Evolutionary conservation across 176 grass and related monocot genomes (phyloP), one percentile per base, ranked within the genome.

Genomic region (Cenchrus purpureus): DNA sequence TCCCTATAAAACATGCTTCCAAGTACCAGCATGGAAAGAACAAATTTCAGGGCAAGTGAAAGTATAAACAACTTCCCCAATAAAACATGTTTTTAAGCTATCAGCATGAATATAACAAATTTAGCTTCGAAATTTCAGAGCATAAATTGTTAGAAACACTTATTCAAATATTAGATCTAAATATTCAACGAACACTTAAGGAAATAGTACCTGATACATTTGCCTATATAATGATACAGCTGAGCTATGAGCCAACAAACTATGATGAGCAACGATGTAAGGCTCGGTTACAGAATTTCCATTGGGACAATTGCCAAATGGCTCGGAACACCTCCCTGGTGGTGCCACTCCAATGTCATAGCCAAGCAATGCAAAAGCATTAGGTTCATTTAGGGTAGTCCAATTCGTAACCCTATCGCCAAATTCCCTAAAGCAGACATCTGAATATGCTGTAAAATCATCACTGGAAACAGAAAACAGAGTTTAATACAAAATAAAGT

Each of bases 351-450:
- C 89, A 15, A 6, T 22, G 12, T 91, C 85, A 58, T 84, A 91
- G 50, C 45, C 32, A 65, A 60, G 62, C 13, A 84, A 11, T 16
- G 71, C 56, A 20, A 66, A 31, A 8, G 83, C 69, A 42, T 91
- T 88, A 45, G 89, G 85, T 58, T 91, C 85, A 12, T 66, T 83
- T 13, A 91, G 34, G 68, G 85, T 81, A 12, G 85, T 88, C 89
- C 89, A 91, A 40, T 78, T 12, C 10, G 68, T 71, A 56, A 91
- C 85, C 42, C 89, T 84, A 49, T 88, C 89, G 0, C 89, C 85
- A 44, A 91, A 91, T 71, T 91, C 78, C 66, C 77, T 87, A 73
- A 91, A 91, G 81, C 89, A 88, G 17, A 88, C 82, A 66, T 85
- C 72, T 66, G 89, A 82, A 52, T 82, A 91, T 59, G 89, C 86